Evolutionary conservation across 306 rosid genomes (phyloP).

Genomic region (Mucuna pruriens): DNA sequence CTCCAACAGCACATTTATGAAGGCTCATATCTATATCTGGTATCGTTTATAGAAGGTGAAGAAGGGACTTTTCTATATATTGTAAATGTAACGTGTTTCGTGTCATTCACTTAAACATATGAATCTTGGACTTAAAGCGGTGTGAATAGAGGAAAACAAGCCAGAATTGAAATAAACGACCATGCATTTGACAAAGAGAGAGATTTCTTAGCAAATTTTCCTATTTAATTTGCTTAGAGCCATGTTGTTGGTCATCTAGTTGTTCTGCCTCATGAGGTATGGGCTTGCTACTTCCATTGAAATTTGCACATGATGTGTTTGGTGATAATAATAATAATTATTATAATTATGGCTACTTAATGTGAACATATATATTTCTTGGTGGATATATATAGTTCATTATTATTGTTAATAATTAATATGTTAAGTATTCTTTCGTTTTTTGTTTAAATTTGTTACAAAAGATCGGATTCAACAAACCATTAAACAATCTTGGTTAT

Average conservation of each 20-base stretch:
- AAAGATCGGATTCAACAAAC: no score
- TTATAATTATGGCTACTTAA: not conserved
- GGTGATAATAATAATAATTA: no score
- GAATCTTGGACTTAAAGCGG: conserved; percentile 7
- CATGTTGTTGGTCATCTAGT: not conserved
- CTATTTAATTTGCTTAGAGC: not conserved
- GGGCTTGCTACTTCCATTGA: conserved; percentile 41
- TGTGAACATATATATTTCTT: not conserved
- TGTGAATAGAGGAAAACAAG: conserved; percentile 20
- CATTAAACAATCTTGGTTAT: not conserved
- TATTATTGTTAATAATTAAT: not conserved
- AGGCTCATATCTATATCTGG: not conserved
- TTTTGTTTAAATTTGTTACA: not conserved
- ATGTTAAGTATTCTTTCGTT: not conserved
- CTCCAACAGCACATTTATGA: no score
- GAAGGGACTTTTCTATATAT: not conserved
- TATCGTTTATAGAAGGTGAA: not conserved
- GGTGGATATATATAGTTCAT: not conserved
- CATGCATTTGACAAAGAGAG: not conserved
- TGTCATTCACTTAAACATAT: not conserved
- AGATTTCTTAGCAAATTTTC: not conserved
- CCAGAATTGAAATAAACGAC: not conserved
- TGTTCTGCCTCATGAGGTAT: conserved; percentile 22
- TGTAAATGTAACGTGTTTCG: conserved; percentile 11
- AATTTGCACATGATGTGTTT: conserved; percentile 46